A percentile compares a stretch with the other conserved stretches of the same genome.
These are phyloP conservation scores for Penicillium sp. DNA, from an alignment of 2,329 filamentous ascomycete genomes.

Conservation along the genomic window DNA sequence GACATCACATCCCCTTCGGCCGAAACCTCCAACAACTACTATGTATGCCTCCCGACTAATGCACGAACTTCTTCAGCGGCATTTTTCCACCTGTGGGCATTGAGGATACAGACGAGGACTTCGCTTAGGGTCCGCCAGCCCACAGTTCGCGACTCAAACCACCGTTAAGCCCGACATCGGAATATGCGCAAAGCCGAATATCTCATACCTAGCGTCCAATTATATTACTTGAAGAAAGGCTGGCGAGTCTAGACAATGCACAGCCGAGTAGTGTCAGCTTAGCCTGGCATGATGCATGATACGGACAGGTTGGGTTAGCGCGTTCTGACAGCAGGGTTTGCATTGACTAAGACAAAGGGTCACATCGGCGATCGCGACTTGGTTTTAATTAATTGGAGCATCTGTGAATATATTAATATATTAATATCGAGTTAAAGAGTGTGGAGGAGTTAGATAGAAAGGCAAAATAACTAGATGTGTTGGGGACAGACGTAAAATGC, in stretches of 20 bases:
- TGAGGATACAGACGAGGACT: not conserved
- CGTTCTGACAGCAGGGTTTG: not conserved
- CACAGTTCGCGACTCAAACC: too few species aligned
- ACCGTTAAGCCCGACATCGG: not conserved
- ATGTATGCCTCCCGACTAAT: not conserved
- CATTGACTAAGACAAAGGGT: not conserved
- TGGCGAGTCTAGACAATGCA: conserved; percentile 12
- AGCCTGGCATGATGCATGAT: not conserved
- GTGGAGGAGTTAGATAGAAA: not conserved
- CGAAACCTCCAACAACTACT: not conserved
- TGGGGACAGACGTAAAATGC: too few species aligned
- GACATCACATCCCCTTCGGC: not conserved
- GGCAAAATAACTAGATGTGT: not conserved
- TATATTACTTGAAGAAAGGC: conserved; percentile 2
- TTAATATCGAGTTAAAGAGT: not conserved
- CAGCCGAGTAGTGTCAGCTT: not conserved
- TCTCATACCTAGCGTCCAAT: not conserved
- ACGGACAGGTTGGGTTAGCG: not conserved
- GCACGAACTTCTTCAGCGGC: not conserved
- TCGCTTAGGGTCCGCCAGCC: not conserved
- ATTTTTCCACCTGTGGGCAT: not conserved
- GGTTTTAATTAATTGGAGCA: not conserved
- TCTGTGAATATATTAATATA: too few species aligned
- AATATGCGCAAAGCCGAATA: not conserved
- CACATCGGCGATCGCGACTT: not conserved